Evolutionary conservation across 768 basidiomycete genomes (phyloP).

Genomic region (Mycena crocata): DNA sequence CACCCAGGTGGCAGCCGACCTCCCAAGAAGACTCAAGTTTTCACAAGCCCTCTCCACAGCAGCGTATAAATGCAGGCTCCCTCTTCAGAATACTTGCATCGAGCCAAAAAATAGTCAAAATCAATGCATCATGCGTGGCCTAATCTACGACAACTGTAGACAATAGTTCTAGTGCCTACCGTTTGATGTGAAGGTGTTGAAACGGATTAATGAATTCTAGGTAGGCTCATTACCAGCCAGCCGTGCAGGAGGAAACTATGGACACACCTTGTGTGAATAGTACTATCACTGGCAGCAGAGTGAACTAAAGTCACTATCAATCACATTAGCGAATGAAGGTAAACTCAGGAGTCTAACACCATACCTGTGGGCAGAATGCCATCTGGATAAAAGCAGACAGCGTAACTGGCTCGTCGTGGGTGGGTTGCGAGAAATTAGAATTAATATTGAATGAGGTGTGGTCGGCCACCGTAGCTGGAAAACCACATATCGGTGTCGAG

Average conservation of each 20-base stretch:
- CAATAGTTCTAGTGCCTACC: neutral
- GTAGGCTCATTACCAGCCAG: neutral
- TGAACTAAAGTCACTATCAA: too few species aligned
- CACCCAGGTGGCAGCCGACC: neutral
- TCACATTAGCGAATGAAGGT: neutral
- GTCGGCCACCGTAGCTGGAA: too few species aligned
- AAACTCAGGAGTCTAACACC: neutral
- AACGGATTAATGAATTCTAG: neutral
- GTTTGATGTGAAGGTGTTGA: neutral
- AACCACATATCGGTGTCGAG: too few species aligned
- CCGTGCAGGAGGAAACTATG: neutral
- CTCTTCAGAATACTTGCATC: neutral
- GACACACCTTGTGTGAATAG: neutral
- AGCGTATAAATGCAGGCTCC: neutral
- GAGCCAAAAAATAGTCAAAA: neutral
- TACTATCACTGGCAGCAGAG: neutral
- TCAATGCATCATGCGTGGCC: neutral
- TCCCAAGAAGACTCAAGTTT: neutral
- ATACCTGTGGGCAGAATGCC: too few species aligned
- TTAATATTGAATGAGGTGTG: too few species aligned
- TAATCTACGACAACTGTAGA: neutral
- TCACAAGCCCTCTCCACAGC: neutral
- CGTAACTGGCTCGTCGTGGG: too few species aligned
- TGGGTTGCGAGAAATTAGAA: too few species aligned
- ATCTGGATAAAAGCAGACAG: too few species aligned